Base-by-base conservation (phyloP, 768 basidiomycete genomes). In the Mycena vulgaris region DNA sequence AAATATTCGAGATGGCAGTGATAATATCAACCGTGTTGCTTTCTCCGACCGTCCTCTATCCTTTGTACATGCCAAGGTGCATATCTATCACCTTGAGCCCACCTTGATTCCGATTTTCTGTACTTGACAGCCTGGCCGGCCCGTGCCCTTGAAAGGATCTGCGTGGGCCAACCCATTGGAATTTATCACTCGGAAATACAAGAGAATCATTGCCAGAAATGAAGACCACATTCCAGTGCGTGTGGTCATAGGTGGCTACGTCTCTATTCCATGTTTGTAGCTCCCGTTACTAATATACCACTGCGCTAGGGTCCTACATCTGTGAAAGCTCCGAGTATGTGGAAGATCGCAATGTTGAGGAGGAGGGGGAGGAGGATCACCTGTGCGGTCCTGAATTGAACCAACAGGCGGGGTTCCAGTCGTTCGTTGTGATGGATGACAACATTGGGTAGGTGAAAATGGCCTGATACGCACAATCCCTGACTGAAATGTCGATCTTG, bases 211-310 rank as follows among this genome's bases (percentile, higher is more conserved):
- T 23, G 55, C 55, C 4, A 57, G 55, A 27, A 57, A 57, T 39
- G 55, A 57, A 1, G 19, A 40, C 55, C 37, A 27, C 37, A 37
- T 57, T 37, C 55, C 55, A 57, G n/a, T 57, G 37, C 55, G 55
- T 25, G 14, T 57, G 13, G 55, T 57, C 21, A 39, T 57, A 11
- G 55, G 55, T 57, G 25, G 27, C 11, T n/a, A 57, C 21, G 23
- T 57, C 9, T 57, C 55, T 23, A 4, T 23, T 39, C 37, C 23
- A 40, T 40, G 39, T 9, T 40, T 14, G 35, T 30, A 7, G 49
- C 30, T 21, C 23, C 55, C 25, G 35, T 25, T 25, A 27, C 23
- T 27, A 39, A 57, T 5, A 51, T 30, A 30, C 10, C 37, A 17
- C 25, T 25, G 16, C 7, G 9, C 21, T 40, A 57, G 55, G 55